Evolutionary conservation across 805 yeast species (phyloP), one percentile per base, ranked within the genome.

Genomic region (Candida gorgasii): DNA sequence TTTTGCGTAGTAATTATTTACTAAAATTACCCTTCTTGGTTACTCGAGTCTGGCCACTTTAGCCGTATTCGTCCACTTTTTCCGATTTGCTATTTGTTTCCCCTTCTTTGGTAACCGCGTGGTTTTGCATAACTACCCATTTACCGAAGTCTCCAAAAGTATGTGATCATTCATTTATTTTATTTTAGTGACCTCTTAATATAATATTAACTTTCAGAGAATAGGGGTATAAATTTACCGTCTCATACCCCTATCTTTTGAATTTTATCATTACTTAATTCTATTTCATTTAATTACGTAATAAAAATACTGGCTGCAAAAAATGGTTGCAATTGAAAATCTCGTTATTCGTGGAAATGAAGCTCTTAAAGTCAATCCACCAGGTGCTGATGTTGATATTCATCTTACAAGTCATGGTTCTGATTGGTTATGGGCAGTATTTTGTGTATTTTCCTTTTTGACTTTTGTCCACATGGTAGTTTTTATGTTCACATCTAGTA

Each of bases 341-440:
- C 12, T 51, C 17, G 30, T 39, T 23, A 28, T 18, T 29, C 43
- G 51, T 15, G 37, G 63, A 11, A 73, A 73, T 48, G 54, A 69
- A 30, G 79, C 75, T 8, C 53, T 75, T 14, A 42, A 49, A 6
- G 51, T 73, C 40, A 79, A 79, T 50, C 75, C 76, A 6, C 55
- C 63, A 12, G 17, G 50, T 7, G 47, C 63, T 5, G 62, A 58
- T 14, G 60, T 72, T 39, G 84, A 78, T 48, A 72, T 79, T 54
- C 74, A 73, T 42, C 46, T 82, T 24, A 80, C 84, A 9, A 47
- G 55, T 11, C 78, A 75, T 52, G 86, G 88, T 57, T 79, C 85
- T 7, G 78, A 77, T 57, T 82, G 85, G 86, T 67, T 76, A 49
- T 82, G 86, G 86, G 75, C 86, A 1, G 82, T 66, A 11, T 80